Percentiles rank a stretch among this genome's conserved stretches.
phyloP scores from a whole-genome alignment of 768 basidiomycete species.

The Mycena indigotica region DNA sequence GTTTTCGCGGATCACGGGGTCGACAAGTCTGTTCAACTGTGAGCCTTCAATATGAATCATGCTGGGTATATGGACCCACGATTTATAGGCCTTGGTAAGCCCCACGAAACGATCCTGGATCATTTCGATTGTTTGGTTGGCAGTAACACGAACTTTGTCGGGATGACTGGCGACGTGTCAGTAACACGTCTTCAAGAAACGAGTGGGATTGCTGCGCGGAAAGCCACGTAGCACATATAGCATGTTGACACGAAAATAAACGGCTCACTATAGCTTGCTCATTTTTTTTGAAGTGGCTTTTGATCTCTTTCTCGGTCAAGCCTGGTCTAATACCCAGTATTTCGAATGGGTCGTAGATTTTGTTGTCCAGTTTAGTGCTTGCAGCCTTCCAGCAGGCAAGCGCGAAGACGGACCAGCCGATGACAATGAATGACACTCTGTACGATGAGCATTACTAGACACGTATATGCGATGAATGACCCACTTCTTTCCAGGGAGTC shows the following conservation, averaged over 20 bases:
- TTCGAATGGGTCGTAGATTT: slow-evolving; percentile 91
- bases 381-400: slow-evolving; percentile 69
- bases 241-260: slow-evolving; percentile 14
- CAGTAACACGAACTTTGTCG: slow-evolving; percentile 87
- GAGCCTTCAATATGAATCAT: slow-evolving; percentile 3
- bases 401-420: slow-evolving; percentile 76
- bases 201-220: background rate
- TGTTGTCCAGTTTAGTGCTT: slow-evolving; percentile 58
- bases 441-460: too few species aligned
- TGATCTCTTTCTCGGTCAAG: slow-evolving; percentile 85
- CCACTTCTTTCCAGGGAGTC: slow-evolving; percentile 54
- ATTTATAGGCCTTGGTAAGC: slow-evolving; percentile 97
- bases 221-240: slow-evolving; percentile 8
- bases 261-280: slow-evolving; percentile 77
- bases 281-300: slow-evolving; percentile 93
- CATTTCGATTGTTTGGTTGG: slow-evolving; percentile 82
- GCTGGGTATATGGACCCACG: slow-evolving; percentile 48
- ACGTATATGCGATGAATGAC: too few species aligned
- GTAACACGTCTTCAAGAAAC: background rate
- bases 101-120: slow-evolving; percentile 88
- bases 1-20: slow-evolving; percentile 90
- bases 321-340: slow-evolving; percentile 83
- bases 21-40: slow-evolving; percentile 65
- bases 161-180: slow-evolving; percentile 69
- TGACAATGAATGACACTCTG: slow-evolving; percentile 61